phyloP scores from a whole-genome alignment of 331 rosid species.

The Spiraea crenata region DNA sequence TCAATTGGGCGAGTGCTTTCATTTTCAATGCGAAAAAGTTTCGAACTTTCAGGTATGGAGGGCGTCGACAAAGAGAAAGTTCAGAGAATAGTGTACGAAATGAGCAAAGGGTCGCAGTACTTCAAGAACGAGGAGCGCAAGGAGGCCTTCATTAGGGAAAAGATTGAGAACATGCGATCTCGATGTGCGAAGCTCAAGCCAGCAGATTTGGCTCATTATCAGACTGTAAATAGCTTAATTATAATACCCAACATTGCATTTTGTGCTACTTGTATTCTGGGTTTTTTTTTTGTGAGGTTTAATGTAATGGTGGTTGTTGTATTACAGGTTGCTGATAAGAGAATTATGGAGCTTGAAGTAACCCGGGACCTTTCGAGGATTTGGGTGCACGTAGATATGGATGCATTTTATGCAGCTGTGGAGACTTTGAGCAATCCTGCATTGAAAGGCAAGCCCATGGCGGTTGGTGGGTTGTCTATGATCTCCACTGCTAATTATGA shows the following conservation, averaged over 20 bases:
- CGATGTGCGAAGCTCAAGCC: conserved; percentile 56
- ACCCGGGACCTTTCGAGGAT: conserved; percentile 73
- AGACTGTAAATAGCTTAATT: conserved; percentile 37
- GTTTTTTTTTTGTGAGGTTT: neutral
- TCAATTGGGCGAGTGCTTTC: neutral
- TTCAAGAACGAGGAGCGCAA: conserved; percentile 84
- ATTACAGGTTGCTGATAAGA: conserved; percentile 59
- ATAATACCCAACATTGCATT: neutral
- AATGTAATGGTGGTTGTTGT: neutral
- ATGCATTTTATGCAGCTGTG: conserved; percentile 95
- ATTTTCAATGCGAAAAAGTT: neutral
- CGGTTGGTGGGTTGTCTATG: conserved; percentile 91
- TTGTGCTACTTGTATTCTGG: neutral
- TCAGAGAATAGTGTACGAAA: conserved; percentile 75
- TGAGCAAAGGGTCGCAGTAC: conserved; percentile 96
- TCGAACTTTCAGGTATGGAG: conserved; percentile 65
- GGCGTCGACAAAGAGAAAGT: conserved; percentile 94
- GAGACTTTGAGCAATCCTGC: conserved; percentile 78
- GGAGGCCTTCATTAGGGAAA: conserved; percentile 61
- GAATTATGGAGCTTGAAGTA: conserved; percentile 71
- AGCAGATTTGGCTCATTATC: conserved; percentile 49
- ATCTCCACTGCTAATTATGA: conserved; percentile 94
- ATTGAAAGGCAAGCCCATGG: conserved; percentile 78
- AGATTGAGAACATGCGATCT: conserved; percentile 60
- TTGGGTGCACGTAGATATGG: conserved; percentile 98